These are phyloP conservation scores for Coemansia sp. DNA, from an alignment of 192 early-diverging fungal genomes.

Conservation along the genomic window DNA sequence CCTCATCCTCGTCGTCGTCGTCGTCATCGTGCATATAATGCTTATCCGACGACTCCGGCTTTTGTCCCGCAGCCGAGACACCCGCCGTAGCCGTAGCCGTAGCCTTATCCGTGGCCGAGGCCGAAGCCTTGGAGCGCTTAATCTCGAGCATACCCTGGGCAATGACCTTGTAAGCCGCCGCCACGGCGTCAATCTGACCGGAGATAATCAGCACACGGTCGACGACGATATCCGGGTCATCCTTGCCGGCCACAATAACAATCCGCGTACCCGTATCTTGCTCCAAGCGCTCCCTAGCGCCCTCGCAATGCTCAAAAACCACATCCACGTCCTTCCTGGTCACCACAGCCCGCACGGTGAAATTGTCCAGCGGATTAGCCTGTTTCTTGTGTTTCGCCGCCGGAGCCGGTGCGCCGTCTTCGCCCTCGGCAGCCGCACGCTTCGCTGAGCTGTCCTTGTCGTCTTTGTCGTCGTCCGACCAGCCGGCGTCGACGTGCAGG, in stretches of 20 bases:
- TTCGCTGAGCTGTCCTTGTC: constrained; percentile 43
- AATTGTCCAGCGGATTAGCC: constrained; percentile 20
- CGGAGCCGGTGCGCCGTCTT: constrained; percentile 12
- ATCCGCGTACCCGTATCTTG: constrained; percentile 16
- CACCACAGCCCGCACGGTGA: constrained; percentile 49
- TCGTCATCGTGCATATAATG: constrained; percentile 4
- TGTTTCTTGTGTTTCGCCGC: constrained; percentile 22
- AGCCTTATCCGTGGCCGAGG: constrained; percentile 1
- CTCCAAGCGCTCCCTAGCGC: constrained; percentile 25
- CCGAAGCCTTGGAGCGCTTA: constrained; percentile 4
- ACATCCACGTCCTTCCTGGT: constrained; percentile 50
- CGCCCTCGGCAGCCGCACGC: constrained; percentile 22
- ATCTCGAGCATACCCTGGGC: constrained; percentile 30
- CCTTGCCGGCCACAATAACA: constrained; percentile 38
- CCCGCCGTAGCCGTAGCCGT: neutral
- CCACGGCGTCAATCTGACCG: constrained; percentile 34
- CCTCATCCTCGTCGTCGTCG: constrained; percentile 12
- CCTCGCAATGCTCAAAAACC: constrained; percentile 26
- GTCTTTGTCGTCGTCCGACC: constrained; percentile 50
- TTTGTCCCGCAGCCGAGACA: too few species aligned
- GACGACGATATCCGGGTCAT: constrained; percentile 52
- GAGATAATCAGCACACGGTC: constrained; percentile 47
- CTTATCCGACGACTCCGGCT: constrained; percentile 3
- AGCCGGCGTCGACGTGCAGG: constrained; percentile 42
- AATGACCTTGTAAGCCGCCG: constrained; percentile 26